Conservation (phyloP, 768 basidiomycete genomes). For the Serendipita sp. region DNA sequence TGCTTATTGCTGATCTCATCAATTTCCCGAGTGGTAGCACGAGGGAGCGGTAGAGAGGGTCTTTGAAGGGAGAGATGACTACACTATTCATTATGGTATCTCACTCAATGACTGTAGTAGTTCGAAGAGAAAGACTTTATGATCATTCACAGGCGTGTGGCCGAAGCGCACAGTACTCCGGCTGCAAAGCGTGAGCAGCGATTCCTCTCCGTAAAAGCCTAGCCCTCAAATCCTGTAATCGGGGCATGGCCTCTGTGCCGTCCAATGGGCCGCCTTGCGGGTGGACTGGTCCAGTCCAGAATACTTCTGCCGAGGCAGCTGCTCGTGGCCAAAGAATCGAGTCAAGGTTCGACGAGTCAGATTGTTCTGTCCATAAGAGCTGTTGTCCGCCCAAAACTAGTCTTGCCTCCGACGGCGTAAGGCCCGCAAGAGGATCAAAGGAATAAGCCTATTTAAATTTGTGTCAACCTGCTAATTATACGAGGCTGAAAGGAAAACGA, state of each 20-base stretch:
- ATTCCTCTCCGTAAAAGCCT: slow-evolving; percentile 49
- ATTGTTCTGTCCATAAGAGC: slow-evolving; percentile 61
- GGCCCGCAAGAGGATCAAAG: slow-evolving; percentile 52
- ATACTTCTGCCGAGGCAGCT: slow-evolving; percentile 56
- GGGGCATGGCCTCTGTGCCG: slow-evolving; percentile 36
- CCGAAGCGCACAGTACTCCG: slow-evolving; percentile 54
- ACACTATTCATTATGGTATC: too few species aligned
- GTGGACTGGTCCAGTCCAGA: slow-evolving; percentile 43
- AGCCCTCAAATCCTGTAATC: slow-evolving; percentile 48
- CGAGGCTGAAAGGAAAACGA: not conserved
- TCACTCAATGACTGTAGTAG: too few species aligned
- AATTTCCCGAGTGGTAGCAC: too few species aligned
- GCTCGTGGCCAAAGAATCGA: slow-evolving; percentile 58
- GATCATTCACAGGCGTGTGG: slow-evolving; percentile 36
- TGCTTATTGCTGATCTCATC: too few species aligned
- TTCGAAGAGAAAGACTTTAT: too few species aligned
- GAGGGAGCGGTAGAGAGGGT: too few species aligned
- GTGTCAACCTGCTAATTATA: too few species aligned
- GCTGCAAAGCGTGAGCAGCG: slow-evolving; percentile 45
- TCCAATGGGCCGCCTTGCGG: slow-evolving; percentile 25
- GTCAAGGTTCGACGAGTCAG: slow-evolving; percentile 52
- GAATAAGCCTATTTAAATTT: slow-evolving; percentile 51
- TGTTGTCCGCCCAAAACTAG: slow-evolving; percentile 63
- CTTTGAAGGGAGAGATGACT: too few species aligned
- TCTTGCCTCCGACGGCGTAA: slow-evolving; percentile 30